These are phyloP conservation scores for Chytriomyces hyalinus DNA, from an alignment of 192 early-diverging fungal genomes.

Conservation along the genomic window DNA sequence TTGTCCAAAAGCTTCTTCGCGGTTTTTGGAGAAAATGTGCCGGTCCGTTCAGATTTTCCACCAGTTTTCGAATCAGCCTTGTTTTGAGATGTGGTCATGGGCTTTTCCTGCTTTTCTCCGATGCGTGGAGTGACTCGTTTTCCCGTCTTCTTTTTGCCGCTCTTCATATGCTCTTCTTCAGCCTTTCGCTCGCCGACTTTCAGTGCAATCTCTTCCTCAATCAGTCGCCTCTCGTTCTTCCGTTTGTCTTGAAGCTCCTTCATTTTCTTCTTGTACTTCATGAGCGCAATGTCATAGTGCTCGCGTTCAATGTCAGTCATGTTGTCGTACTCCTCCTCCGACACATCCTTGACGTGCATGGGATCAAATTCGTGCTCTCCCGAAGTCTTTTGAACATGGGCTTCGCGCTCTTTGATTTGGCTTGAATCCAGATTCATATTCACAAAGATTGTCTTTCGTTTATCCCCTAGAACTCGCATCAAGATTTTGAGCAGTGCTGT, in stretches of 20 bases:
- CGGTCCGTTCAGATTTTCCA: constrained; percentile 29
- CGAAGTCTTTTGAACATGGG: constrained; percentile 23
- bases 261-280: constrained; percentile 48
- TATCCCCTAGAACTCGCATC: constrained; percentile 43
- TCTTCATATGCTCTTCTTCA: constrained; percentile 53
- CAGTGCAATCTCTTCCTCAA: constrained; percentile 58
- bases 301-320: constrained; percentile 53
- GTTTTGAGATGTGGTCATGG: constrained; percentile 36
- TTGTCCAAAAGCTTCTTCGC: constrained; percentile 33
- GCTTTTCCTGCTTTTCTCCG: constrained; percentile 42
- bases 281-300: constrained; percentile 52
- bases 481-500: constrained; percentile 44
- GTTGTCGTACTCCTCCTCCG: constrained; percentile 64
- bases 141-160: constrained; percentile 40
- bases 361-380: constrained; percentile 52
- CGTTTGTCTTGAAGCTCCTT: constrained; percentile 58
- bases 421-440: constrained; percentile 46
- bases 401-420: constrained; percentile 57
- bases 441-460: constrained; percentile 44
- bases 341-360: constrained; percentile 49
- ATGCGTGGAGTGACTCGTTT: constrained; percentile 34
- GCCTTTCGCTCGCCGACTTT: constrained; percentile 55
- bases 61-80: constrained; percentile 32
- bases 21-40: constrained; percentile 47
- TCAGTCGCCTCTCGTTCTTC: constrained; percentile 50